A percentile compares a stretch with the other conserved stretches of the same genome.
Conservation (phyloP, 208 protist species). For the Lotmaria passim region DNA sequence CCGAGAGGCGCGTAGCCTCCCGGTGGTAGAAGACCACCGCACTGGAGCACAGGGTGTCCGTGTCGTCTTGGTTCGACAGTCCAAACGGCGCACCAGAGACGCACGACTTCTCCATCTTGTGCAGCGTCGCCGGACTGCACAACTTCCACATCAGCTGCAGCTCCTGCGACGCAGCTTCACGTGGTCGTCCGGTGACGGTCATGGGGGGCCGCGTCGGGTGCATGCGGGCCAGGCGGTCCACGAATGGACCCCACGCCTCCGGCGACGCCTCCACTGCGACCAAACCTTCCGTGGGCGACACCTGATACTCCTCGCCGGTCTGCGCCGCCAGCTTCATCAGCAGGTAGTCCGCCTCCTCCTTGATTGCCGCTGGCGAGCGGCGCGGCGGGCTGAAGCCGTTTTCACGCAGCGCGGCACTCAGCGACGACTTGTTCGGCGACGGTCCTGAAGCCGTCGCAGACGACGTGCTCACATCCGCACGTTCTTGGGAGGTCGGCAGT, state of each 20-base stretch:
- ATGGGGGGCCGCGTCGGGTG: neutral
- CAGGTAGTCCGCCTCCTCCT: slow-evolving; percentile 39
- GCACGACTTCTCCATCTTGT: slow-evolving; percentile 40
- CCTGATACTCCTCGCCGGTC: slow-evolving; percentile 37
- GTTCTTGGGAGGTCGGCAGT: no score
- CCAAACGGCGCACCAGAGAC: slow-evolving; percentile 28
- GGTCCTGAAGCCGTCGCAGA: neutral
- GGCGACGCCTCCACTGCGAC: slow-evolving; percentile 41
- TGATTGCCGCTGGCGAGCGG: slow-evolving; percentile 32
- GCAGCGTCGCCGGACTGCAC: slow-evolving; percentile 53
- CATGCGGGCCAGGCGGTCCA: slow-evolving; percentile 35
- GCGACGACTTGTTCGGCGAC: slow-evolving; percentile 23
- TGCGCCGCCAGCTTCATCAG: slow-evolving; percentile 35
- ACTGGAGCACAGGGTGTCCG: slow-evolving; percentile 52
- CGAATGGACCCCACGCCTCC: slow-evolving; percentile 33
- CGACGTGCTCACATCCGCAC: no score
- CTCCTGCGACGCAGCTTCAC: slow-evolving; percentile 6
- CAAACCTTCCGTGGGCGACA: slow-evolving; percentile 30
- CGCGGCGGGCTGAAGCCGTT: slow-evolving; percentile 24
- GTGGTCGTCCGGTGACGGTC: neutral
- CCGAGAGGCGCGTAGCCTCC: slow-evolving; percentile 37
- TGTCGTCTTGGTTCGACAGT: slow-evolving; percentile 42
- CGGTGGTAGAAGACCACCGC: slow-evolving; percentile 64
- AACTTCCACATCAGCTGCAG: slow-evolving; percentile 68
- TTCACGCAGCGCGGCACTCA: slow-evolving; percentile 29